A percentile compares a stretch with the other conserved stretches of the same genome.
phyloP scores from a whole-genome alignment of 2,329 filamentous ascomycete genomes.

The Diaporthe destruens region DNA sequence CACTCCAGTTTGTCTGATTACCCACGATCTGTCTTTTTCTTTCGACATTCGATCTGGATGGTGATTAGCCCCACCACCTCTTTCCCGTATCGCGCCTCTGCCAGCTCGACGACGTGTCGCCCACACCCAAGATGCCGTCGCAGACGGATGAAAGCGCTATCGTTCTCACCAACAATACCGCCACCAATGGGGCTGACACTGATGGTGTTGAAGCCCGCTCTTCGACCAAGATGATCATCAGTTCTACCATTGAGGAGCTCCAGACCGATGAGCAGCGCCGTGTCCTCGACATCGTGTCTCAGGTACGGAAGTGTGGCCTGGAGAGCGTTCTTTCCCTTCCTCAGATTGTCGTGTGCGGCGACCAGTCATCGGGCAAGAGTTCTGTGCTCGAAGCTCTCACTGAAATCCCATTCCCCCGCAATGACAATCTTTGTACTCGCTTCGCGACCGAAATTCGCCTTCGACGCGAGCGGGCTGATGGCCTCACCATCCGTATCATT shows the following conservation, averaged over 20 bases:
- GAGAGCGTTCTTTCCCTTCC: slow-evolving; percentile 9
- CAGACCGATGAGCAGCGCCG: slow-evolving; percentile 35
- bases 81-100: background rate
- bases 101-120: background rate
- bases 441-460: slow-evolving; percentile 37
- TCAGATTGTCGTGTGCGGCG: slow-evolving; percentile 33
- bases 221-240: background rate
- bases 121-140: background rate
- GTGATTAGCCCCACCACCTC: too few species aligned
- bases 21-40: background rate
- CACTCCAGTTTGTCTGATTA: too few species aligned
- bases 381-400: slow-evolving; percentile 35
- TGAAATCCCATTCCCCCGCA: slow-evolving; percentile 35
- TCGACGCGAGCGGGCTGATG: background rate
- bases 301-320: slow-evolving; percentile 17
- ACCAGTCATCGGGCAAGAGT: slow-evolving; percentile 37
- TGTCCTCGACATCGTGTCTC: slow-evolving; percentile 20
- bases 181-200: background rate
- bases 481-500: slow-evolving; percentile 20
- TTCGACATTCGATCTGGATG: background rate
- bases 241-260: slow-evolving; percentile 12
- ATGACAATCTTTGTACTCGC: slow-evolving; percentile 36
- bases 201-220: background rate
- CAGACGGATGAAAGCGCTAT: too few species aligned
- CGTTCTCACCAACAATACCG: too few species aligned